Conservation (phyloP, 2,329 filamentous ascomycete genomes). For the Fusarium sp. region DNA sequence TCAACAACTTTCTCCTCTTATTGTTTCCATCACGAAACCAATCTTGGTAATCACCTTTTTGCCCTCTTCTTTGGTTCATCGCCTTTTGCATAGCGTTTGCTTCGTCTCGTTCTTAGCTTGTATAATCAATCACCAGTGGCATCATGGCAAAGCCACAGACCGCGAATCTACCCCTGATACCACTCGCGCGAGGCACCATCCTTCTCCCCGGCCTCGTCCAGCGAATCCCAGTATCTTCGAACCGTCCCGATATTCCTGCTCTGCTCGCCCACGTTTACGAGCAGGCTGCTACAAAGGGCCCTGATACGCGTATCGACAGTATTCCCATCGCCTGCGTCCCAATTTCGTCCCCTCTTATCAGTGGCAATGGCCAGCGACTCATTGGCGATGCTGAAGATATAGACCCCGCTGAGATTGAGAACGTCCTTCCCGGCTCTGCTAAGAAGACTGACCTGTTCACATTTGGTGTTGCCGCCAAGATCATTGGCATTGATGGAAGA, state of each 20-base stretch:
- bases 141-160: constrained; percentile 53
- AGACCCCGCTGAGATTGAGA: constrained; percentile 51
- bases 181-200: constrained; percentile 80
- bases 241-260: constrained; percentile 86
- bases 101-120: not conserved
- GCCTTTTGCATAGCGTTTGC: constrained; percentile 11
- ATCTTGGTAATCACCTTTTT: not conserved
- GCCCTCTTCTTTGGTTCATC: not conserved
- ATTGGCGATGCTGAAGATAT: constrained; percentile 69
- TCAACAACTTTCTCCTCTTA: constrained; percentile 19
- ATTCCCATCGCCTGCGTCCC: constrained; percentile 90
- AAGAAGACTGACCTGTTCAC: constrained; percentile 79
- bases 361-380: constrained; percentile 77
- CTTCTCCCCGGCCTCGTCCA: constrained; percentile 86
- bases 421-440: constrained; percentile 65
- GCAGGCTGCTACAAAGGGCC: constrained; percentile 72
- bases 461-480: constrained; percentile 83
- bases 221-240: constrained; percentile 79
- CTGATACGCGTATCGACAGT: constrained; percentile 67
- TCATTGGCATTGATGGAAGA: constrained; percentile 78
- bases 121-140: constrained; percentile 17
- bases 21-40: constrained; percentile 1
- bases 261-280: constrained; percentile 87
- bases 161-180: constrained; percentile 75
- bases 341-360: constrained; percentile 77